These are phyloP conservation scores for Laetiporus sulphureus DNA, from an alignment of 1,284 basidiomycete species.

Conservation along the genomic window DNA sequence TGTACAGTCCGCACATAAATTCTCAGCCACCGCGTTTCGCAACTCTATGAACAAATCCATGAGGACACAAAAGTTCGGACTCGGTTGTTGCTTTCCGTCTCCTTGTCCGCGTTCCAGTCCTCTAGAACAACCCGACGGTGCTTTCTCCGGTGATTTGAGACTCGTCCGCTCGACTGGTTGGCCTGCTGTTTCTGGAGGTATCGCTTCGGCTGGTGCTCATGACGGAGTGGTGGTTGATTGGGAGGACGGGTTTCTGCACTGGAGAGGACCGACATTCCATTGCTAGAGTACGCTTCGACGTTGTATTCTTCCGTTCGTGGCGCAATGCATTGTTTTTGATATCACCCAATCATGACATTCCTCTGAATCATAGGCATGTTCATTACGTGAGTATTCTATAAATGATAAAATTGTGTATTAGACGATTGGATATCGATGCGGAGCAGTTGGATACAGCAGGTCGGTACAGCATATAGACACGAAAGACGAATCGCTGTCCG, in stretches of 20 bases:
- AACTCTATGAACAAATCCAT: constrained; percentile 48
- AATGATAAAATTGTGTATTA: too few relatives aligned
- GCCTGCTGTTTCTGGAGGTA: constrained; percentile 41
- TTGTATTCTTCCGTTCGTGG: too few relatives aligned
- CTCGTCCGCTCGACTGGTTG: constrained; percentile 36
- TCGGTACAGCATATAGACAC: too few relatives aligned
- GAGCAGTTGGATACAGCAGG: too few relatives aligned
- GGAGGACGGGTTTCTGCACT: constrained; percentile 13
- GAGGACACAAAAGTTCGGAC: constrained; percentile 87
- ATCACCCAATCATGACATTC: too few relatives aligned
- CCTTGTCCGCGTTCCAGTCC: constrained; percentile 89
- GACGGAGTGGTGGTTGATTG: constrained; percentile 20
- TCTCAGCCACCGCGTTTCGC: constrained; percentile 7
- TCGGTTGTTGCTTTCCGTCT: constrained; percentile 69
- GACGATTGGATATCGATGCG: too few relatives aligned
- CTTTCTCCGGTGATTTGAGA: constrained; percentile 18
- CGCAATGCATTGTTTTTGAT: too few relatives aligned
- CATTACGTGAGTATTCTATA: too few relatives aligned
- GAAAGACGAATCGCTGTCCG: too few relatives aligned
- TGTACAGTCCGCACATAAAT: constrained; percentile 7
- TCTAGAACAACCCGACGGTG: constrained; percentile 51
- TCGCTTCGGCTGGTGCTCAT: constrained; percentile 44
- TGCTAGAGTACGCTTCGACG: too few relatives aligned
- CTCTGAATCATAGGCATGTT: too few relatives aligned
- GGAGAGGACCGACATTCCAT: too few relatives aligned